phyloP scores from a whole-genome alignment of 176 grass and related monocot genomes.

The sorghum (Sorghum bicolor) region Sorghum_bicolor_NCBIv3 NC_012872.2:4689501-4690000 shows the following conservation, averaged over 20 bases:
- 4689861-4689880: neutral
- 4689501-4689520: too few relatives aligned
- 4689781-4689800: neutral
- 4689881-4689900: neutral
- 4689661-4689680: neutral
- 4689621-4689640: too few relatives aligned
- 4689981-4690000: neutral
- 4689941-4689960: too few relatives aligned
- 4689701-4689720: neutral
- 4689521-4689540: constrained; percentile 10
- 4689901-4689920: neutral
- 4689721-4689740: neutral
- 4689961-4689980: too few relatives aligned
- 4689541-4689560: too few relatives aligned
- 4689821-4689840: neutral
- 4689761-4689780: neutral
- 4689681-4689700: neutral
- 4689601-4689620: too few relatives aligned
- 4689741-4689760: neutral
- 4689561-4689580: too few relatives aligned
- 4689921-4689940: neutral
- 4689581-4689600: neutral
- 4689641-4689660: neutral
- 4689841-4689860: constrained; percentile 22
- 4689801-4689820: neutral